These are phyloP conservation scores for Breviolum minutum DNA, from an alignment of 73 alveolate species.

Conservation along the genomic window DNA sequence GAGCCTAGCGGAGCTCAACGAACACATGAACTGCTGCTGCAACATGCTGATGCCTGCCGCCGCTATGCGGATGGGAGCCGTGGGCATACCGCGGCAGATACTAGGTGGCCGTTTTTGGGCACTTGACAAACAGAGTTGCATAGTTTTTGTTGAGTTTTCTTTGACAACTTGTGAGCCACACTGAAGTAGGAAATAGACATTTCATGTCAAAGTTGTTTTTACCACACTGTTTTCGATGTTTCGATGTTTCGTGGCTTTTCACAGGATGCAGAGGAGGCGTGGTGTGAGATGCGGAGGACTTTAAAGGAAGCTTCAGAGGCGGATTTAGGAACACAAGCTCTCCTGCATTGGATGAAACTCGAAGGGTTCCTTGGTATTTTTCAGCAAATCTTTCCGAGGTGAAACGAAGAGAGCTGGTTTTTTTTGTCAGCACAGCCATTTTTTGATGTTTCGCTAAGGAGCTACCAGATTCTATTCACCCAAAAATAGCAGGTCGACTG, in stretches of 20 bases:
- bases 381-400: too few relatives aligned
- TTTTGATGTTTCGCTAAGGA: not conserved
- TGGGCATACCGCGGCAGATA: not conserved
- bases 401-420: too few relatives aligned
- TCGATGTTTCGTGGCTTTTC: too few relatives aligned
- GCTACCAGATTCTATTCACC: not conserved
- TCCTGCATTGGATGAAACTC: slow-evolving; percentile 5
- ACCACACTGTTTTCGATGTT: too few relatives aligned
- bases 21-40: not conserved
- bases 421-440: not conserved
- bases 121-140: too few relatives aligned
- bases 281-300: slow-evolving; percentile 4
- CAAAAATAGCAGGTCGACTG: too few relatives aligned
- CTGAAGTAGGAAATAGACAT: too few relatives aligned
- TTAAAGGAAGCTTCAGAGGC: not conserved
- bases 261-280: not conserved
- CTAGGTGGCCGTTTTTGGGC: not conserved
- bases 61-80: slow-evolving; percentile 16
- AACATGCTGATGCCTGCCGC: slow-evolving; percentile 24
- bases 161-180: too few relatives aligned
- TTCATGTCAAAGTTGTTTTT: too few relatives aligned
- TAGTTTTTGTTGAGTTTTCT: too few relatives aligned
- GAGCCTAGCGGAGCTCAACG: too few relatives aligned
- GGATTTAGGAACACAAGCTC: not conserved
- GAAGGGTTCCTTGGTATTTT: slow-evolving; percentile 12